These are phyloP conservation scores for Dimocarpus longan DNA, from an alignment of 345 rosid species.

Conservation along the genomic window DNA sequence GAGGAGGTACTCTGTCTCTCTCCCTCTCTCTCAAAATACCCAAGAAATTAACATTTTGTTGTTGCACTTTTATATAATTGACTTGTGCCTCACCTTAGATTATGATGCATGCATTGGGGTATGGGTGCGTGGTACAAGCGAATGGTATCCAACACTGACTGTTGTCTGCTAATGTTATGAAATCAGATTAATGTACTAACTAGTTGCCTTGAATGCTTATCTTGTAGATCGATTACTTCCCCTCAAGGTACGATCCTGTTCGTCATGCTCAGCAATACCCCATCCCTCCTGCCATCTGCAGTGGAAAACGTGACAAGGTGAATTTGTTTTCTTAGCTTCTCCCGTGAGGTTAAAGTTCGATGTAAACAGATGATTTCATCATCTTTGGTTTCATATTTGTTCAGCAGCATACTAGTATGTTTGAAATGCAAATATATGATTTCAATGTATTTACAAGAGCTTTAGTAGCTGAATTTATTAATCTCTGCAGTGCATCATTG, in stretches of 20 bases:
- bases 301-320: slow-evolving; percentile 88
- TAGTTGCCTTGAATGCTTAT: slow-evolving; percentile 19
- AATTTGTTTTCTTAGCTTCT: slow-evolving; percentile 15
- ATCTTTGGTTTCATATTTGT: background rate
- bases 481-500: slow-evolving; percentile 66
- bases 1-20: slow-evolving; percentile 62
- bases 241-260: slow-evolving; percentile 79
- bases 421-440: background rate
- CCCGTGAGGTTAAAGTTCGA: slow-evolving; percentile 3
- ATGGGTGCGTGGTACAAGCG: background rate
- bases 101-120: background rate
- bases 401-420: background rate
- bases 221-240: slow-evolving; percentile 86
- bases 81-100: background rate
- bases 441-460: background rate
- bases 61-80: background rate
- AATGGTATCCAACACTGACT: background rate
- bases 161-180: background rate
- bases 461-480: background rate
- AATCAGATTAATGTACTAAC: slow-evolving; percentile 5
- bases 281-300: slow-evolving; percentile 49
- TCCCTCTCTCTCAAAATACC: background rate
- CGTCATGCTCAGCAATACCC: slow-evolving; percentile 77
- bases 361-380: background rate
- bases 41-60: background rate